Evolutionary conservation across 768 basidiomycete species (phyloP).

Genomic region (Leccinum uliginosum): DNA sequence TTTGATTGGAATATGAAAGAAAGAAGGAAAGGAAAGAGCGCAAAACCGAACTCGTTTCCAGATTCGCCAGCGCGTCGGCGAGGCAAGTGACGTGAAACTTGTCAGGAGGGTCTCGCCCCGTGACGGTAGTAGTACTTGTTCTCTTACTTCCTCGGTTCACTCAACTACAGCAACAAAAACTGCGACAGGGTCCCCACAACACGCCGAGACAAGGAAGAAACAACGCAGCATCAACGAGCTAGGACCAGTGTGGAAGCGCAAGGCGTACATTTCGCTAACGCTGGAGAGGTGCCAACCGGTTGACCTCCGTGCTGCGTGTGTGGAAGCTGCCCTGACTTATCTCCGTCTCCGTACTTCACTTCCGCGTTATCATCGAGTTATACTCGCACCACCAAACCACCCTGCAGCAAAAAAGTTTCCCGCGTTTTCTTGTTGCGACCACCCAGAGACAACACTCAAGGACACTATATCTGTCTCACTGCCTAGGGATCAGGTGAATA

Average conservation of each 20-base stretch:
- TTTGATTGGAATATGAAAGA: background rate
- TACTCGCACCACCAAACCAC: background rate
- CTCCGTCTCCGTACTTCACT: conserved; percentile 19
- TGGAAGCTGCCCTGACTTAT: conserved; percentile 15
- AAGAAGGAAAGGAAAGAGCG: background rate
- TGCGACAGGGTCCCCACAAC: conserved; percentile 4
- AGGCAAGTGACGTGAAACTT: conserved; percentile 18
- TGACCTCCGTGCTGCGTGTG: conserved; percentile 7
- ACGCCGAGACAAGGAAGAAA: conserved; percentile 17
- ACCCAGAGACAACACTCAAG: background rate
- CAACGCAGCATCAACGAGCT: background rate
- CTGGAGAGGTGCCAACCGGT: too few species aligned
- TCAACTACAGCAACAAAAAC: background rate
- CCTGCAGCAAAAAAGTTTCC: background rate
- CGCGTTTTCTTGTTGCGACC: background rate
- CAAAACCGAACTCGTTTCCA: background rate
- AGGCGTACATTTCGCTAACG: background rate
- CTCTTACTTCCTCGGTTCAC: background rate
- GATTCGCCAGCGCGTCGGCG: conserved; percentile 8
- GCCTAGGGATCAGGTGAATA: background rate
- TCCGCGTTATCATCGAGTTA: conserved; percentile 11
- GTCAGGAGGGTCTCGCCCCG: conserved; percentile 12
- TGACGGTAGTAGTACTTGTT: background rate
- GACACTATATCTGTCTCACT: background rate
- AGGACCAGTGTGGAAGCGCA: conserved; percentile 10